These are phyloP conservation scores for Cladophialophora chaetospira DNA, from an alignment of 2,329 filamentous ascomycete species.

Conservation along the genomic window DNA sequence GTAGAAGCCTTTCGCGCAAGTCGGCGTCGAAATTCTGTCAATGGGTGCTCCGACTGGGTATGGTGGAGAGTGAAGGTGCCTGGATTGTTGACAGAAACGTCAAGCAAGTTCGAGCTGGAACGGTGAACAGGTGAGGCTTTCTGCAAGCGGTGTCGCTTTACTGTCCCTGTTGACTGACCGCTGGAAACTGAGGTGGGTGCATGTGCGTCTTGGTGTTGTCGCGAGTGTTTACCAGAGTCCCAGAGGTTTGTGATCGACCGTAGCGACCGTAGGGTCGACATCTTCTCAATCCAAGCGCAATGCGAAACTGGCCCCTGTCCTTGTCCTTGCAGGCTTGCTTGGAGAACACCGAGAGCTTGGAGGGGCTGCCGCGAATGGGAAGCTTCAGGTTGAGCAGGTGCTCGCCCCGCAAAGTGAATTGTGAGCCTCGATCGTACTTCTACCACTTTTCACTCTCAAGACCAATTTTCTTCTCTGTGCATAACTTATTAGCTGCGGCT, in stretches of 20 bases:
- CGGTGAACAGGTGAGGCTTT: conserved; percentile 9
- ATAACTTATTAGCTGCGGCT: conserved; percentile 8
- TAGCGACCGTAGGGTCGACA: conserved; percentile 30
- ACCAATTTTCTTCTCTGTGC: conserved; percentile 8
- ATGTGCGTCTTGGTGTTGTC: conserved; percentile 7
- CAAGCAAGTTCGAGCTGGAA: not conserved
- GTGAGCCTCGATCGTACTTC: not conserved
- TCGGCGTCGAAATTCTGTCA: conserved; percentile 27
- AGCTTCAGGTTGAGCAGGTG: conserved; percentile 11
- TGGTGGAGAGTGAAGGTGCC: not conserved
- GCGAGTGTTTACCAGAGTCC: conserved; percentile 5
- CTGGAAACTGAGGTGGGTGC: not conserved
- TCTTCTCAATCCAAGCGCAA: not conserved
- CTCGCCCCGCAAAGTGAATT: not conserved
- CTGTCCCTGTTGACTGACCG: not conserved
- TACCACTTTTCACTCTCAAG: not conserved
- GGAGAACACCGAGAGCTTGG: conserved; percentile 1
- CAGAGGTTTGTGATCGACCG: conserved; percentile 22
- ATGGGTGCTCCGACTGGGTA: conserved; percentile 11
- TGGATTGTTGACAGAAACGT: conserved; percentile 1
- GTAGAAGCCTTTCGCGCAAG: conserved; percentile 31
- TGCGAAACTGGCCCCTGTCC: not conserved
- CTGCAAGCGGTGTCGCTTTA: conserved; percentile 8
- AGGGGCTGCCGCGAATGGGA: conserved; percentile 10
- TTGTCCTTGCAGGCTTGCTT: not conserved